Base-by-base conservation (phyloP, 768 basidiomycete genomes). In the Auriculariales sp. region DNA sequence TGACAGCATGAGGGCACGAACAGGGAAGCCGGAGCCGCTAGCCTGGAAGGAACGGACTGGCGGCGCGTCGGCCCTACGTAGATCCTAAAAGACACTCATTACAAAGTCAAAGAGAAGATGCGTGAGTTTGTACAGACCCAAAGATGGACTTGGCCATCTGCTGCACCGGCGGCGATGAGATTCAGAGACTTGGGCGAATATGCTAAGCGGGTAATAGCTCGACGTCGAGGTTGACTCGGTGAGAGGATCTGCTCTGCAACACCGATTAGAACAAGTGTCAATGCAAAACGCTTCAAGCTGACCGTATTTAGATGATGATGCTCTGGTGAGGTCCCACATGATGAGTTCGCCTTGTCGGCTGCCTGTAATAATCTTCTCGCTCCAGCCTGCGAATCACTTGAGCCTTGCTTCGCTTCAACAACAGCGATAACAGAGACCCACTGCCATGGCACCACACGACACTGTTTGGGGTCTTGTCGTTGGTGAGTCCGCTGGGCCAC, bases 301-400 rank as follows among this genome's bases (percentile, higher is more conserved):
- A 88, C 85, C 84, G 56, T 76, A 83, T 65, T 87, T 88, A 34
- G 75, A 73, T 2, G 68, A 59, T 3, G 82, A 80, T 19, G 71
- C 62, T 60, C 78, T 83, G 56, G 79, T 75, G 27, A 87, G 55
- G 59, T 88, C 84, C 86, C 86, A 89, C 70, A 87, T 75, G 28
- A 87, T 82, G 31, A 89, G 72, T 48, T 88, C 86, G 1, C 86
- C 86, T 54, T 86, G 88, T 14, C 81, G 68, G 1, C 83, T 83
- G 57, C 84, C 85, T 2, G 86, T 88, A 19, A 89, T 62, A 46
- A 88, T 75, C 64, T 88, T 89, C 62, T 79, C 78, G 60, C 28
- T 19, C 28, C 49, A 50, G n/a, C 25, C 30, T 32, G 17, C 19
- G 14, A 27, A 19, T 48, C 14, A 10, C 4, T 48, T 14, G 22